phyloP scores from a whole-genome alignment of 2,329 filamentous ascomycete genomes.

The Zymoseptoria passerinii region DNA sequence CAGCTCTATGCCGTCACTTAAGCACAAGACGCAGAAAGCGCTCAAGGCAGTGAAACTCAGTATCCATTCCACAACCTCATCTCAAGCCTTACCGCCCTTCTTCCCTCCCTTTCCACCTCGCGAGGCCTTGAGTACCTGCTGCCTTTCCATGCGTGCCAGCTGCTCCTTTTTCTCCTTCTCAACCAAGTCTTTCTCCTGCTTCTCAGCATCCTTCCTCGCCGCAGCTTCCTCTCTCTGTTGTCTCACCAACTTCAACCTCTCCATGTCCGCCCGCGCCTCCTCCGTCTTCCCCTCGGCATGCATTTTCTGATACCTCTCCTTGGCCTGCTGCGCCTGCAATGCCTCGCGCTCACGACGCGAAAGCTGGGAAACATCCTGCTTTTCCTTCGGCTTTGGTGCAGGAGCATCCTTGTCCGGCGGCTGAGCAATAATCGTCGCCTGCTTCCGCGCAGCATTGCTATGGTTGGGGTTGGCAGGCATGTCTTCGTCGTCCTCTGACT shows the following conservation, averaged over 20 bases:
- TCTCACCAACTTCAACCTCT: constrained; percentile 69
- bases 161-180: constrained; percentile 51
- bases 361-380: constrained; percentile 47
- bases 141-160: constrained; percentile 40
- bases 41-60: neutral
- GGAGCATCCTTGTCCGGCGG: constrained; percentile 29
- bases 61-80: neutral
- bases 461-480: constrained; percentile 92
- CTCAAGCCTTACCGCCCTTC: constrained; percentile 36
- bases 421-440: constrained; percentile 53
- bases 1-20: neutral
- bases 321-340: constrained; percentile 75
- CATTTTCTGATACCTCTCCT: constrained; percentile 83
- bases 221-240: constrained; percentile 81
- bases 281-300: constrained; percentile 96
- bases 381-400: constrained; percentile 47
- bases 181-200: constrained; percentile 42
- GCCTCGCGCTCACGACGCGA: constrained; percentile 67
- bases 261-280: constrained; percentile 82
- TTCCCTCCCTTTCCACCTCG: constrained; percentile 36
- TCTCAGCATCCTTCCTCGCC: constrained; percentile 65
- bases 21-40: neutral
- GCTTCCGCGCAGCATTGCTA: constrained; percentile 56
- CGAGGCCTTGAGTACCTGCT: constrained; percentile 33
- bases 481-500: constrained; percentile 50